A percentile compares a stretch with the other conserved stretches of the same genome.
phyloP scores from a whole-genome alignment of 495 filamentous ascomycete species.

The Penicillium tannophilum region DNA sequence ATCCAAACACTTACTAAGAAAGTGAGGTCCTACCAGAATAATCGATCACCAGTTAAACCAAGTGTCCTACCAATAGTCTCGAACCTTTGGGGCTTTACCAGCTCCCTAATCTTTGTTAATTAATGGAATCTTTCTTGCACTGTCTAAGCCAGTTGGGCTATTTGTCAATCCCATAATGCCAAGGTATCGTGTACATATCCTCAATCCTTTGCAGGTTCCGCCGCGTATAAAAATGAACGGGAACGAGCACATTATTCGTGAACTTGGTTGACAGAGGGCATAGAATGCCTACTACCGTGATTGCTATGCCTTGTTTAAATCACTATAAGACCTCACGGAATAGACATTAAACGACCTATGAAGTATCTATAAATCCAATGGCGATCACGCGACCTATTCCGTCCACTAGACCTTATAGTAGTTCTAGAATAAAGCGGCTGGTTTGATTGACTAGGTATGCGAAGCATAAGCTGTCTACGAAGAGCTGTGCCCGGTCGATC shows the following conservation, averaged over 20 bases:
- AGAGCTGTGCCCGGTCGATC: neutral
- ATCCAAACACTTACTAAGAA: neutral
- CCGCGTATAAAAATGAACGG: neutral
- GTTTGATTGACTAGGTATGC: neutral
- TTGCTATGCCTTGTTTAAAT: constrained; percentile 12
- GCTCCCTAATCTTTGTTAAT: neutral
- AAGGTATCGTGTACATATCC: neutral
- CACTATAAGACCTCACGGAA: constrained; percentile 6
- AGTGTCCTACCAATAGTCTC: neutral
- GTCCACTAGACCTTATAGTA: neutral
- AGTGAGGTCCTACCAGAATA: neutral
- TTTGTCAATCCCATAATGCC: neutral
- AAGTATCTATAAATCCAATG: constrained; percentile 1
- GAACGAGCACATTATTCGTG: constrained; percentile 6
- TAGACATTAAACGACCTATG: neutral
- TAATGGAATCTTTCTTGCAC: neutral
- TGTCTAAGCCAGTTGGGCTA: neutral
- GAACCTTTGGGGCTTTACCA: neutral
- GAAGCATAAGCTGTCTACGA: neutral
- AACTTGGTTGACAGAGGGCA: constrained; percentile 4
- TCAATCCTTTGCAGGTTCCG: neutral
- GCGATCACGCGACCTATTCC: neutral
- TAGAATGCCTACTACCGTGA: constrained; percentile 7
- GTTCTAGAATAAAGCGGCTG: neutral
- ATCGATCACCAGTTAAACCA: neutral